A percentile compares a stretch with the other conserved stretches of the same genome.
These are phyloP conservation scores for Nyssa sinensis DNA, from an alignment of 148 eudicot genomes.

Conservation along the genomic window DNA sequence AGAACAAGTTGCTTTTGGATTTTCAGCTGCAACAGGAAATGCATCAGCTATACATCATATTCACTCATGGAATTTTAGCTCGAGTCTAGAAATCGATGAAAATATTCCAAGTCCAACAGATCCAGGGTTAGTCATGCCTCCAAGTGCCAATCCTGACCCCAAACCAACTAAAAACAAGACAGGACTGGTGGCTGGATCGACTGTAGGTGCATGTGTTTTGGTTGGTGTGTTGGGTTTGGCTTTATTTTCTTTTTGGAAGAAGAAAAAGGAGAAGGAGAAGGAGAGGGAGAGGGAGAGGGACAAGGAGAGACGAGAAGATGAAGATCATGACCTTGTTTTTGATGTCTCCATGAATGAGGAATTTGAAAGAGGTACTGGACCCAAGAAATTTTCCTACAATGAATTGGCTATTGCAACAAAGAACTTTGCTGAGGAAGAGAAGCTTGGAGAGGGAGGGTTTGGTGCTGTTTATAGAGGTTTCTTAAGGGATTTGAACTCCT, in stretches of 20 bases:
- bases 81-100: not conserved
- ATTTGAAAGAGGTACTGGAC: constrained; percentile 24
- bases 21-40: constrained; percentile 25
- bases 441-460: constrained; percentile 26
- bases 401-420: constrained; percentile 22
- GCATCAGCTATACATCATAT: constrained; percentile 13
- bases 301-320: not conserved
- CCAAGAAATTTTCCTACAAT: constrained; percentile 25
- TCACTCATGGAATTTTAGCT: constrained; percentile 24
- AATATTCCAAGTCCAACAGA: too few species aligned
- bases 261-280: too few species aligned
- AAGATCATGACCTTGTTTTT: not conserved
- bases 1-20: constrained; percentile 26
- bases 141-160: too few species aligned
- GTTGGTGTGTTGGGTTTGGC: not conserved
- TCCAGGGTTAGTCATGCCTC: too few species aligned
- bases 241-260: not conserved
- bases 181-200: not conserved
- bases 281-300: too few species aligned
- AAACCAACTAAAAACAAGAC: not conserved
- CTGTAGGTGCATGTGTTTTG: not conserved
- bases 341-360: constrained; percentile 4
- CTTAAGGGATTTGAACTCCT: not conserved
- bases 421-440: constrained; percentile 20
- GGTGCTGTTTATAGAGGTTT: not conserved